Evolutionary conservation across 768 basidiomycete species (phyloP), one percentile per base, ranked within the genome.

Genomic region (Amanita phalloides): DNA sequence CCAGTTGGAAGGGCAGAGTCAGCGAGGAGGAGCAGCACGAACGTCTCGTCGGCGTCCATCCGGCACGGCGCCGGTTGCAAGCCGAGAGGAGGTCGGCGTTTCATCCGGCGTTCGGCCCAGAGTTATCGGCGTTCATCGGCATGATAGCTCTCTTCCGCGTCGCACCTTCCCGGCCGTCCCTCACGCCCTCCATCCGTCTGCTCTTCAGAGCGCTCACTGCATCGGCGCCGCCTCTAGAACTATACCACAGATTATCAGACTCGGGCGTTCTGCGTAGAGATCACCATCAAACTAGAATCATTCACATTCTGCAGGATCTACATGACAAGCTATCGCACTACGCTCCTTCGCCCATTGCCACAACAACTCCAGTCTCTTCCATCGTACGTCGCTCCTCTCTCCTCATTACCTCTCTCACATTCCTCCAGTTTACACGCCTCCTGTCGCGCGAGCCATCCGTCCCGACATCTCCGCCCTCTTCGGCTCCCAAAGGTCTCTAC

Each of bases 1-100:
- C 96, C 96, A 0, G 95, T 98, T 2, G 96, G 96, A 3, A 99
- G 81, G 66, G 95, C 97, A 55, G 90, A 88, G 70, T 95, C 92
- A 0, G 89, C 77, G 39, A 95, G 77, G 33, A 94, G 74, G 36
- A 93, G 77, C 14, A 91, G 72, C 28, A 91, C 67, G 64, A 86
- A 89, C 0, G 53, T 69, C 70, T 66, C 63, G 60, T 66, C 63
- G 59, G 62, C 56, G 60, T 64, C 51, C 67, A 69, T 70, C 57
- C 43, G 59, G 30, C 30, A 28, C 23, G 23, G 23, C 23, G 26
- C 6, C 30, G 1, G 2, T 9, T 1, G 8, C 30, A 17, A 17
- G 17, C 17, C 17, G 17, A 17, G 17, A 17, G 1, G 1, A 17
- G 17, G 17, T 17, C 17, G 17, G 17, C 17, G 17, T 17, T 17